Evolutionary conservation across 208 protist genomes (phyloP), one percentile per base, ranked within the genome.

Genomic region (Angomonas ambiguus): DNA sequence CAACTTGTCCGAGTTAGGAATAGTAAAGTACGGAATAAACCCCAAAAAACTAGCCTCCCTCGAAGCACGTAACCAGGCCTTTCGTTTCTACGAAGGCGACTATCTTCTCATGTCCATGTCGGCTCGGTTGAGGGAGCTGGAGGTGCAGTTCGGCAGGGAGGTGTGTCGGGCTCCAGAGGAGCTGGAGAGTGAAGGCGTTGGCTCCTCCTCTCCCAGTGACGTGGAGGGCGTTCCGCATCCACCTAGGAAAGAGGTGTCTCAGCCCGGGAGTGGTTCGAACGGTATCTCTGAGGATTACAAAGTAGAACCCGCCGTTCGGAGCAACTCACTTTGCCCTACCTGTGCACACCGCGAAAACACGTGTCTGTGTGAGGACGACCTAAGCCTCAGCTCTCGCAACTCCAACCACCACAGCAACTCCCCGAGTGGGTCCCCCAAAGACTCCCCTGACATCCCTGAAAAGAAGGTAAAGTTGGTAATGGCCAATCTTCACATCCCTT

Each of bases 1-100:
- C 70, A 89, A 92, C 65, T 72, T 94, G 55, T 82, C 75, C 25
- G 88, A 94, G 71, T 63, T 92, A 11, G 88, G 85, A 6, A 66
- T 92, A 20, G 77, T 89, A 27, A 80, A 76, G 3, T 82, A 77
- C 51, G 85, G 85, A 0, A 74, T 88, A 70, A 69, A 85, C 32
- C 77, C 87, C 48, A 75, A 68, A 0, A 72, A 91, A 51, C 61
- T 83, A 34, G 68, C 78, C 32, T 73, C 84, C 20, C 67, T 88
- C 60, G 74, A 80, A 33, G 51, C 69, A 13, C 67, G 61, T 13
- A 67, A 72, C 34, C 70, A 71, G 45, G 33, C 83, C 18, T 61
- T 72, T 38, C 71, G 70, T n/a, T 82, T 93, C 38, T 93, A 89
- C 51, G 77, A 84, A 31, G 68, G 67, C 3, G 87, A 93, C 48